Conservation (phyloP, 306 rosid species). For the Trifolium fragiferum region DNA sequence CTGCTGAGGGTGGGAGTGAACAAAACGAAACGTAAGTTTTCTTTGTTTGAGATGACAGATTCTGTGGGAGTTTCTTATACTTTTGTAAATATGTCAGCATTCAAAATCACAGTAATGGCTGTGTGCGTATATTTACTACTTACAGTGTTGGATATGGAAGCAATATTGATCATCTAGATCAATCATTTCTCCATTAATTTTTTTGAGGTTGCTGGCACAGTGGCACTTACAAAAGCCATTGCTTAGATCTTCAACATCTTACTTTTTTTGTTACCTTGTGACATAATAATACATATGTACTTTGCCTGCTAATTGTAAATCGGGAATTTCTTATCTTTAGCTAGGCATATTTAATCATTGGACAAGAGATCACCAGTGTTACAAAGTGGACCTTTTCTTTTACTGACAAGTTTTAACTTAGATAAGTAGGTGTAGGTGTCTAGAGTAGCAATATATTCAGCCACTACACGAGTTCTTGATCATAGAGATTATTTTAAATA, state of each 20-base stretch:
- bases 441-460: constrained; percentile 22
- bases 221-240: background rate
- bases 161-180: constrained; percentile 9
- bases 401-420: constrained; percentile 9
- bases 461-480: background rate
- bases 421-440: constrained; percentile 32
- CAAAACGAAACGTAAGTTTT: constrained; percentile 49
- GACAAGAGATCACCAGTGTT: background rate
- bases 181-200: background rate
- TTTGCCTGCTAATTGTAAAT: background rate
- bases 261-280: constrained; percentile 1
- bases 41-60: constrained; percentile 36
- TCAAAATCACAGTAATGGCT: constrained; percentile 13
- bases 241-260: background rate
- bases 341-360: constrained; percentile 25
- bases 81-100: background rate
- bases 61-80: constrained; percentile 2
- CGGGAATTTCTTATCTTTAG: constrained; percentile 30
- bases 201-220: background rate
- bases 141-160: constrained; percentile 23
- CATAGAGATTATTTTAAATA: constrained; percentile 10
- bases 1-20: constrained; percentile 43
- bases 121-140: constrained; percentile 18
- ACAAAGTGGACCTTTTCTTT: constrained; percentile 16
- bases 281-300: background rate